phyloP scores from a whole-genome alignment of 768 basidiomycete genomes.

The Trametes cinnabarina region DNA sequence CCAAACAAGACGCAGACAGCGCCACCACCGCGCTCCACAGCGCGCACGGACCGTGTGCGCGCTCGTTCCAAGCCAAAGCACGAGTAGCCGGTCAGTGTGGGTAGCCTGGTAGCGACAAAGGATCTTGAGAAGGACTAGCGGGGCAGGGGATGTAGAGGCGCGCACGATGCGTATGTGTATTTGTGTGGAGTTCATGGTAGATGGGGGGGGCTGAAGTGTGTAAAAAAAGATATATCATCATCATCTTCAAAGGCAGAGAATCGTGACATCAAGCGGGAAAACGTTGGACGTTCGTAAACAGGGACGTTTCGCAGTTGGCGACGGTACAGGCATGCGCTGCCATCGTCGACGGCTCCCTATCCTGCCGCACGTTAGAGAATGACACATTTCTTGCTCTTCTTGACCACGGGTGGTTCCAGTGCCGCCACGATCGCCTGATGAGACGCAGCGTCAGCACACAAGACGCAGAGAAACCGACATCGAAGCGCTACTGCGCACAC shows the following conservation, averaged over 20 bases:
- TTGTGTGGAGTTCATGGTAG: conserved; percentile 20
- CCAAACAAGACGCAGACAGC: not conserved
- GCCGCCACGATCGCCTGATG: conserved; percentile 95
- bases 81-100: not conserved
- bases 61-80: conserved; percentile 13
- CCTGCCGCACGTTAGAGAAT: conserved; percentile 54
- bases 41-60: conserved; percentile 15
- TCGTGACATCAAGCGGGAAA: conserved; percentile 27
- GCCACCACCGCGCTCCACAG: conserved; percentile 22
- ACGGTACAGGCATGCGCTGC: not conserved
- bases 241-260: conserved; percentile 15
- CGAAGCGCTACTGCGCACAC: not conserved
- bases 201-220: conserved; percentile 20
- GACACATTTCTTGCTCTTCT: conserved; percentile 75
- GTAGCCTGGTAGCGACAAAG: not conserved
- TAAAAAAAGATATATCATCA: conserved; percentile 23
- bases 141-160: conserved; percentile 15
- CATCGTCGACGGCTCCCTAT: conserved; percentile 29
- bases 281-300: conserved; percentile 19
- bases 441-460: not conserved
- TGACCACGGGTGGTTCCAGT: conserved; percentile 93
- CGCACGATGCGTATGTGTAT: conserved; percentile 16
- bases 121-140: not conserved
- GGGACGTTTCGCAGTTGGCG: conserved; percentile 6
- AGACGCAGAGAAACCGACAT: not conserved